Percentiles rank a stretch among this genome's conserved stretches.
Conservation (phyloP, 805 yeast species). For the Maudiozyma barnettii region DNA sequence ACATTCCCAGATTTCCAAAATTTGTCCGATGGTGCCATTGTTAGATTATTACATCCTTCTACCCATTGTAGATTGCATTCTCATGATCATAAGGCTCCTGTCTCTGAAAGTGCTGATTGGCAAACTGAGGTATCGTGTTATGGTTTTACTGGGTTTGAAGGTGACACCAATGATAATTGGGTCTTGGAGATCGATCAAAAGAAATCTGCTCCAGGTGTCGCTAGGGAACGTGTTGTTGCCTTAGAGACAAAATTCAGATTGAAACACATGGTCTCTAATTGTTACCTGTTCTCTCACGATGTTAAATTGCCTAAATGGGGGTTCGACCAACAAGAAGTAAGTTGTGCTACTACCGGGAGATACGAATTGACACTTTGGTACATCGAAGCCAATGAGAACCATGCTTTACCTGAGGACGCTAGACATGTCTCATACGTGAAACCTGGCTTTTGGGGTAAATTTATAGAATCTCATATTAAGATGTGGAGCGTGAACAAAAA, state of each 20-base stretch:
- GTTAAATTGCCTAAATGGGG: constrained; percentile 77
- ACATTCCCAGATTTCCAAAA: constrained; percentile 52
- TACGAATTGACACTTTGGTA: constrained; percentile 58
- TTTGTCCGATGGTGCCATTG: constrained; percentile 57
- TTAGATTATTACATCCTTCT: constrained; percentile 51
- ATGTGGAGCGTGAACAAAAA: constrained; percentile 76
- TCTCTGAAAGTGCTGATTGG: constrained; percentile 61
- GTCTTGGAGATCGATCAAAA: constrained; percentile 59
- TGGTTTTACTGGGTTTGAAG: constrained; percentile 66
- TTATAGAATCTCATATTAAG: constrained; percentile 54
- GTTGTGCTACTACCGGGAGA: constrained; percentile 65
- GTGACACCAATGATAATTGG: constrained; percentile 81
- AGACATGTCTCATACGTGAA: constrained; percentile 44
- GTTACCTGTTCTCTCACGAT: constrained; percentile 67
- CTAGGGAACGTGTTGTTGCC: constrained; percentile 51
- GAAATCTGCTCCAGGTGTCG: constrained; percentile 39
- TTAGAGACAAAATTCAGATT: constrained; percentile 62
- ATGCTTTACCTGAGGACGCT: constrained; percentile 35
- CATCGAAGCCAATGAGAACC: constrained; percentile 58
- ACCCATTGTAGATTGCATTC: constrained; percentile 68
- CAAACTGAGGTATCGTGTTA: constrained; percentile 73
- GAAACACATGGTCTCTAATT: constrained; percentile 71
- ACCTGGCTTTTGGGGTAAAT: constrained; percentile 47
- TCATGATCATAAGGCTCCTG: constrained; percentile 75
- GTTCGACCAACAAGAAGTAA: constrained; percentile 75